Evolutionary conservation across 352 stramenopile genomes (phyloP).

Genomic region (Globisporangium spiculum): DNA sequence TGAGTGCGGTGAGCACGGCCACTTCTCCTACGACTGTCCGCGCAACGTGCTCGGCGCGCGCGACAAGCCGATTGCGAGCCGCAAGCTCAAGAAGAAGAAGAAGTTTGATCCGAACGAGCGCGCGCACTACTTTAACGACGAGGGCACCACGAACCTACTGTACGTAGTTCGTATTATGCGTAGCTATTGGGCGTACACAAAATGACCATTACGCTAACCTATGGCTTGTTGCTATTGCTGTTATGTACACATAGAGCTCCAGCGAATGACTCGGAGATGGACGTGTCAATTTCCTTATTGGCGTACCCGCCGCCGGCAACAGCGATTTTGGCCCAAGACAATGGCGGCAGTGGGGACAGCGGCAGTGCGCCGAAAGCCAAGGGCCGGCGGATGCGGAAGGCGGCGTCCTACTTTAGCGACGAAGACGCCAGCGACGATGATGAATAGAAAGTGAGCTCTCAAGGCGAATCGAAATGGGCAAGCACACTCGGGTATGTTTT

Average conservation of each 20-base stretch:
- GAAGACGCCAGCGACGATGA: constrained; percentile 69
- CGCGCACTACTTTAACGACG: constrained; percentile 66
- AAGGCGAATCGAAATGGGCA: too few species aligned
- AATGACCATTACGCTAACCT: not conserved
- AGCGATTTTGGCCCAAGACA: not conserved
- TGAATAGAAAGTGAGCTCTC: constrained; percentile 9
- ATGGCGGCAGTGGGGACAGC: not conserved
- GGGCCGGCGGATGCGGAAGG: constrained; percentile 31
- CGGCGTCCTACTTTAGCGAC: constrained; percentile 71
- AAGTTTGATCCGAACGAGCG: constrained; percentile 57
- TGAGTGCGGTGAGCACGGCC: constrained; percentile 72
- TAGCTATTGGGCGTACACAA: not conserved
- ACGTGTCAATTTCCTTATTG: constrained; percentile 67
- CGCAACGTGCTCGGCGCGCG: constrained; percentile 75
- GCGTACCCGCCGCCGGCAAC: constrained; percentile 41
- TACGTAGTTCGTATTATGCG: constrained; percentile 27
- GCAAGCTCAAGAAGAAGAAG: constrained; percentile 63
- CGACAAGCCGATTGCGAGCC: constrained; percentile 45
- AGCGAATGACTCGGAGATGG: constrained; percentile 38
- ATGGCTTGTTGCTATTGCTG: not conserved
- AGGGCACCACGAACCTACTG: constrained; percentile 62
- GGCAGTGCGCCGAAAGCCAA: not conserved
- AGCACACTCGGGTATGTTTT: constrained; percentile 1
- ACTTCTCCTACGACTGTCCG: constrained; percentile 84
- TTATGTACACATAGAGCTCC: constrained; percentile 36